These are phyloP conservation scores for Kwoniella dejecticola DNA, from an alignment of 768 basidiomycete genomes.

Conservation along the genomic window DNA sequence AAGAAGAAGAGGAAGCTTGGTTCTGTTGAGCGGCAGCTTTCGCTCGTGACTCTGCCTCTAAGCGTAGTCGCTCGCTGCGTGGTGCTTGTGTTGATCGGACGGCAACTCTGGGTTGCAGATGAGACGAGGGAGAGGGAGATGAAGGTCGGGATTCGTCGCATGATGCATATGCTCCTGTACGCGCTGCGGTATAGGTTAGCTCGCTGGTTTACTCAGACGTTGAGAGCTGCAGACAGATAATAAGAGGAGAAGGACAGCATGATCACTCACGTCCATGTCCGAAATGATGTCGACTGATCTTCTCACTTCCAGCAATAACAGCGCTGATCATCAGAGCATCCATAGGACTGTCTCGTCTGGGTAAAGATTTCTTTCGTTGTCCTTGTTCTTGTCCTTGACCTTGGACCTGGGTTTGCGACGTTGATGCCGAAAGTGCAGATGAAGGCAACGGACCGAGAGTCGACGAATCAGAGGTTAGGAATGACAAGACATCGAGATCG, in stretches of 20 bases:
- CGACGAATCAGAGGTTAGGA: slow-evolving; percentile 64
- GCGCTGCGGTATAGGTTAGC: slow-evolving; percentile 28
- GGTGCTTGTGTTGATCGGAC: slow-evolving; percentile 49
- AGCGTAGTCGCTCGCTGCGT: slow-evolving; percentile 40
- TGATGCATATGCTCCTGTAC: slow-evolving; percentile 50
- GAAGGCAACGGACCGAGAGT: slow-evolving; percentile 43
- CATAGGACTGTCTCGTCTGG: slow-evolving; percentile 44
- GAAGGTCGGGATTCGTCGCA: slow-evolving; percentile 50
- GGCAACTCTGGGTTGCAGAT: slow-evolving; percentile 21
- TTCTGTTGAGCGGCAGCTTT: background rate
- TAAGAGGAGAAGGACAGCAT: background rate
- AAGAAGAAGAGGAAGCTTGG: background rate
- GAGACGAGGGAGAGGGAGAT: slow-evolving; percentile 22
- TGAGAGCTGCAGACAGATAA: no score
- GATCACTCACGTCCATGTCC: slow-evolving; percentile 49
- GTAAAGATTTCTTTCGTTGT: slow-evolving; percentile 28
- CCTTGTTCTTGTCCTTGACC: background rate
- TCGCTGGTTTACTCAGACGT: no score
- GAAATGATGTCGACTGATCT: slow-evolving; percentile 51
- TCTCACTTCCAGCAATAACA: slow-evolving; percentile 51
- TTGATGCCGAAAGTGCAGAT: no score
- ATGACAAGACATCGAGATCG: slow-evolving; percentile 68
- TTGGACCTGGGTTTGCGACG: background rate
- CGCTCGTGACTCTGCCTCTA: slow-evolving; percentile 27
- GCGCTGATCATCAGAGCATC: slow-evolving; percentile 53